Conservation (phyloP, 2,329 filamentous ascomycete genomes). For the Byssochlamys sp. region DNA sequence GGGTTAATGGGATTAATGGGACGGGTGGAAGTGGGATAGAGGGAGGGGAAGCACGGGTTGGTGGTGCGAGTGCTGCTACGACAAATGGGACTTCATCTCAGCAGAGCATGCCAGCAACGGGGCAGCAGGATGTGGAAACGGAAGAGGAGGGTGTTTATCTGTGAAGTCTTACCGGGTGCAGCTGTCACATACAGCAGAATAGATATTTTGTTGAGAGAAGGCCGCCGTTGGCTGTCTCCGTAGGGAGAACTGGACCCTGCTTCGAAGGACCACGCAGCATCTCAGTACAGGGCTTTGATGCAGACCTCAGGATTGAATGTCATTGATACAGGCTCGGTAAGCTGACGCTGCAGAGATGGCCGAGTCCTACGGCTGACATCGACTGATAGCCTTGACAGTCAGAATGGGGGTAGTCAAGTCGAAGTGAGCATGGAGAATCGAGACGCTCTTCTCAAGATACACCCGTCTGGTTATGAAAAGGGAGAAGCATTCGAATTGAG, state of each 20-base stretch:
- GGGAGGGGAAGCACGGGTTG: neutral
- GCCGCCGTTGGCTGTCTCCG: neutral
- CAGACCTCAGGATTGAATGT: neutral
- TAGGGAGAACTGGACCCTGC: neutral
- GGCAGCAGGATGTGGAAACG: constrained; percentile 11
- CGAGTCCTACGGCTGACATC: neutral
- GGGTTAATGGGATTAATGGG: constrained; percentile 14
- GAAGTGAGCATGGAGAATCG: neutral
- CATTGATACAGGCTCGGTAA: neutral
- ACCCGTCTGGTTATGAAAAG: neutral
- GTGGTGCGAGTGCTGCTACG: neutral
- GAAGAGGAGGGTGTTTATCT: constrained; percentile 36
- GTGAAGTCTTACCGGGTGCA: constrained; percentile 14
- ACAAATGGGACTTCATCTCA: neutral
- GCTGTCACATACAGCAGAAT: neutral
- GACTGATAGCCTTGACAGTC: neutral
- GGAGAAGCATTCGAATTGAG: neutral
- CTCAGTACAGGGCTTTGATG: neutral
- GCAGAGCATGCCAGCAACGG: neutral
- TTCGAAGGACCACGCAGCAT: neutral
- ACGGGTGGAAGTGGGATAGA: neutral
- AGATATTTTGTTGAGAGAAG: neutral
- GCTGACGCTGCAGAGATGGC: neutral
- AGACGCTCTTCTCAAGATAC: neutral
- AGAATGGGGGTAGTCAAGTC: neutral